These are phyloP conservation scores for Ormosia emarginata DNA, from an alignment of 306 rosid genomes.

Conservation along the genomic window DNA sequence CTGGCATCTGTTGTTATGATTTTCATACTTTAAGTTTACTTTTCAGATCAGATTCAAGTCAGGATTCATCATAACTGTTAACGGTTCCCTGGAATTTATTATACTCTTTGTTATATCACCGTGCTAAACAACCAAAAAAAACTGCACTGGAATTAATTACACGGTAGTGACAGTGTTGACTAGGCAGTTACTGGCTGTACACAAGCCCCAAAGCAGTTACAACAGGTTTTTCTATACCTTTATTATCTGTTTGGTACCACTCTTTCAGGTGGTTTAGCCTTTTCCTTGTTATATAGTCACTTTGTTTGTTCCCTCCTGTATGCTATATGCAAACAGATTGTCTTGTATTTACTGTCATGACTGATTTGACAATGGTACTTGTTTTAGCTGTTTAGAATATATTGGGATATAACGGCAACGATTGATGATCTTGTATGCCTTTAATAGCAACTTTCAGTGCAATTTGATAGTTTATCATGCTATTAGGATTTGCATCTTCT, in stretches of 20 bases:
- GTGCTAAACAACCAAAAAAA: not conserved
- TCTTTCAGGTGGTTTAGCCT: not conserved
- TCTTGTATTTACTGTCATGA: not conserved
- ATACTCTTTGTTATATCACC: not conserved
- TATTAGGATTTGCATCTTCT: constrained; percentile 30
- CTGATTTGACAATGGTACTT: constrained; percentile 12
- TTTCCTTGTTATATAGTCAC: not conserved
- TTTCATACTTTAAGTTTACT: not conserved
- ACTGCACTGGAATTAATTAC: not conserved
- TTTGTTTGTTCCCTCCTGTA: not conserved
- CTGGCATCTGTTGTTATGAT: constrained; percentile 3
- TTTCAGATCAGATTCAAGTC: not conserved
- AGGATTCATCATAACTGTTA: not conserved
- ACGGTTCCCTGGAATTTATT: not conserved
- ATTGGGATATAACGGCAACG: not conserved
- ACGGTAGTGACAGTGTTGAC: constrained; percentile 1
- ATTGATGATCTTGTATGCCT: not conserved
- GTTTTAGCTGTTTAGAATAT: not conserved
- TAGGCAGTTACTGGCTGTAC: not conserved
- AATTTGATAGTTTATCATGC: not conserved
- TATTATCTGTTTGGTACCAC: not conserved
- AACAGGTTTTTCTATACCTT: not conserved
- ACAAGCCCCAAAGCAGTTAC: not conserved
- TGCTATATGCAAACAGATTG: constrained; percentile 11
- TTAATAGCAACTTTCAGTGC: constrained; percentile 1